A percentile compares a stretch with the other conserved stretches of the same genome.
Evolutionary conservation across 2,329 filamentous ascomycete genomes (phyloP).

Genomic region (Rachicladosporium sp.): DNA sequence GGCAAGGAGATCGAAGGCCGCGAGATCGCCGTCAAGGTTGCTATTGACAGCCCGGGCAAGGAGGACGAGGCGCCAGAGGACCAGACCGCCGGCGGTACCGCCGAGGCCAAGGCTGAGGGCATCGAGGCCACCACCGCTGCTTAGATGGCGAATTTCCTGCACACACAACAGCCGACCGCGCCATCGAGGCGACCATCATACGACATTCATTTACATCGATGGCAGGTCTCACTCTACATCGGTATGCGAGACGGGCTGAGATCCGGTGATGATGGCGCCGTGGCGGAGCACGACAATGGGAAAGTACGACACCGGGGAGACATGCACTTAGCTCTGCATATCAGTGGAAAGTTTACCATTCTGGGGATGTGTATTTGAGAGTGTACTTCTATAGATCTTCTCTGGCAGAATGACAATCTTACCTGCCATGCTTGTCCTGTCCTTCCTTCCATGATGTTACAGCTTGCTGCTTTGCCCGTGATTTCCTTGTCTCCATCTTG

Average conservation of each 20-base stretch:
- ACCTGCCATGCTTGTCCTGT: not conserved
- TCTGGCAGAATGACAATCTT: not conserved
- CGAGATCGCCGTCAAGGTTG: slow-evolving; percentile 99
- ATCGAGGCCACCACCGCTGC: slow-evolving; percentile 17
- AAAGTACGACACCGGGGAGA: not conserved
- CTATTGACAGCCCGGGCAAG: slow-evolving; percentile 98
- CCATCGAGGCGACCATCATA: not conserved
- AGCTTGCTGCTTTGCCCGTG: no score
- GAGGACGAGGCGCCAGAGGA: slow-evolving; percentile 62
- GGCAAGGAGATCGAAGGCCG: slow-evolving; percentile 98
- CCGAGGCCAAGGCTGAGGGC: slow-evolving; percentile 20
- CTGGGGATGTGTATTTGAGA: slow-evolving; percentile 13
- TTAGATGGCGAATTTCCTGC: not conserved
- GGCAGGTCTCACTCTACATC: no score
- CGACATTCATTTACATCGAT: not conserved
- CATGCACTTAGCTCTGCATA: slow-evolving; percentile 10
- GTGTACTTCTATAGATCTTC: not conserved
- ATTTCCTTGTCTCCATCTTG: no score
- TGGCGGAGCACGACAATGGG: not conserved
- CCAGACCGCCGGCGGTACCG: slow-evolving; percentile 30
- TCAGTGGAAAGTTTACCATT: slow-evolving; percentile 12
- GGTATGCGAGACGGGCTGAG: no score
- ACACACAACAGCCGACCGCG: no score
- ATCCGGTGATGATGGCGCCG: not conserved
- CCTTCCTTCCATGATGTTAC: not conserved